Conservation (phyloP, 73 alveolate genomes). For the Paramecium primaurelia region DNA sequence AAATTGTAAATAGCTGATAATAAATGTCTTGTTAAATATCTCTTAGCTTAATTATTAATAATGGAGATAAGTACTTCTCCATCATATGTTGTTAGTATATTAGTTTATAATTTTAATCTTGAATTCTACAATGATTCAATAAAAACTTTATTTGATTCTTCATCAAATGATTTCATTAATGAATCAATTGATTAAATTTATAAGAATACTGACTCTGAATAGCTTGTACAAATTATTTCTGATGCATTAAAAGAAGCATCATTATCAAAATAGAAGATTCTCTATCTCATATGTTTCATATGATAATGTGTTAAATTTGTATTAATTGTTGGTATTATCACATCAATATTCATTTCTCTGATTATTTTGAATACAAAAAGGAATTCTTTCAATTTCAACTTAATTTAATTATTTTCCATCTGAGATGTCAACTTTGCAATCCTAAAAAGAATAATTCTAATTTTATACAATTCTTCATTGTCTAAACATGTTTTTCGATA, state of each 20-base stretch:
- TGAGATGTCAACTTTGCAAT: not conserved
- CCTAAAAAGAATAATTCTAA: not conserved
- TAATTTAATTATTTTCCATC: not conserved
- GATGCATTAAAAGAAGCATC: not conserved
- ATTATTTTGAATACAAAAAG: not conserved
- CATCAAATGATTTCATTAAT: not conserved
- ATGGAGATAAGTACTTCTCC: not conserved
- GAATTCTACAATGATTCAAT: not conserved
- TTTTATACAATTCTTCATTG: not conserved
- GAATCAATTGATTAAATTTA: not conserved
- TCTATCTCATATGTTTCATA: not conserved
- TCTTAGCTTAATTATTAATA: not conserved
- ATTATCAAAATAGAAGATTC: not conserved
- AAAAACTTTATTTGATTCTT: not conserved
- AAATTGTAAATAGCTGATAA: not conserved
- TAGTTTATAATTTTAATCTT: not conserved
- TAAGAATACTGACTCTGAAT: not conserved
- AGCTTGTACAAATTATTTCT: not conserved
- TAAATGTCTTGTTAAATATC: not conserved
- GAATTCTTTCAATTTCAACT: not conserved
- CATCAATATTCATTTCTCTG: not conserved
- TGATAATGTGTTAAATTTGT: not conserved
- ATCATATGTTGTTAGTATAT: not conserved
- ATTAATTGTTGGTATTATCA: not conserved
- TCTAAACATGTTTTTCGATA: not conserved